A percentile compares a stretch with the other conserved stretches of the same genome.
Conservation (phyloP, 1,284 basidiomycete genomes). For the Ceratobasidium papillatum region DNA sequence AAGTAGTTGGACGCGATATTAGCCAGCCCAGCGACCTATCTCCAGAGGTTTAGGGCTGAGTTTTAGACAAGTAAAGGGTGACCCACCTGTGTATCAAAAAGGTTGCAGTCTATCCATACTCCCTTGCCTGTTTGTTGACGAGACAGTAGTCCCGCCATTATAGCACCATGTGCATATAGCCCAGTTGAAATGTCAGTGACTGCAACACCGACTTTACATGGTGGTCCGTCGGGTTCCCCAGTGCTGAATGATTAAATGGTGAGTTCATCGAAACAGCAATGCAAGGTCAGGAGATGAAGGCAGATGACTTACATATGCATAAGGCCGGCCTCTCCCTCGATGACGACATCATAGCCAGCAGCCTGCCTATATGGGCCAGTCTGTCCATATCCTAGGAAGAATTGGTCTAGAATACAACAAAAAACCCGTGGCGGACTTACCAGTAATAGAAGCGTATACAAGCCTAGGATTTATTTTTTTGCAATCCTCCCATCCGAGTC, state of each 20-base stretch:
- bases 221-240: constrained; percentile 86
- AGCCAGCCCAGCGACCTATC: constrained; percentile 85
- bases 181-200: constrained; percentile 91
- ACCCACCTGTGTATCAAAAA: constrained; percentile 84
- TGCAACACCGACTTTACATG: constrained; percentile 91
- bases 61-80: constrained; percentile 30
- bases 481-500: constrained; percentile 87
- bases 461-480: constrained; percentile 80
- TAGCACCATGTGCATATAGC: constrained; percentile 91
- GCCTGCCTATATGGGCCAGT: constrained; percentile 86
- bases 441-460: constrained; percentile 91
- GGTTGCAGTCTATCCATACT: constrained; percentile 88
- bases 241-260: constrained; percentile 71
- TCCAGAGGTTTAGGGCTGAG: constrained; percentile 2
- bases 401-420: not conserved
- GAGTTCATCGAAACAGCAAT: too few relatives aligned
- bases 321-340: constrained; percentile 90
- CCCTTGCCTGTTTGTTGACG: constrained; percentile 86
- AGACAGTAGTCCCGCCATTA: constrained; percentile 89
- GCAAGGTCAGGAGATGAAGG: too few relatives aligned
- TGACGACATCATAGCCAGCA: constrained; percentile 91
- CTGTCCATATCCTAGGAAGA: constrained; percentile 86
- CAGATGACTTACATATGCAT: constrained; percentile 83
- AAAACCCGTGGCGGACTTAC: constrained; percentile 58
- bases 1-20: constrained; percentile 96